Evolutionary conservation across 768 basidiomycete genomes (phyloP), one percentile per base, ranked within the genome.

Genomic region (Rhizopogon salebrosus): DNA sequence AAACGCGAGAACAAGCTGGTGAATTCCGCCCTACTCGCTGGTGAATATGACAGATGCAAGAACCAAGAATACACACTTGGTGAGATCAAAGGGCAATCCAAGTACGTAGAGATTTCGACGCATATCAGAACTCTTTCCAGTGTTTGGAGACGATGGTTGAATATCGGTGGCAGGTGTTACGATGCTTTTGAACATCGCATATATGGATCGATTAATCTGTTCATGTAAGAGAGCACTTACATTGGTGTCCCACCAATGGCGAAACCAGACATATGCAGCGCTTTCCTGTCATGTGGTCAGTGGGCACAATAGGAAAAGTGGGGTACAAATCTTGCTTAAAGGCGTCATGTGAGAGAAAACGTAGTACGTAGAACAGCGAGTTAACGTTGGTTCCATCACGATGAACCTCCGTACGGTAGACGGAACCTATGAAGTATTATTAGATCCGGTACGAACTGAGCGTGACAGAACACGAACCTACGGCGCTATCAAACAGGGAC

Each of bases 21-120:
- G 58, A 89, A 85, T 55, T 89, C 89, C 54, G 70, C n/a, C 57
- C 73, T 75, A 41, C 38, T 13, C 4, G 40, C 23, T 35, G 41
- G 48, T 59, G 24, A 36, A 22, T 14, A 45, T 24, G 39, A 54
- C 41, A 35, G 4, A 37, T 18, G 38, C 1, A 14, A 22, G 23
- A 31, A 35, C 4, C 41, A 43, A 45, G 38, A 51, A 46, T 29
- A 35, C 77, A 49, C 61, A 89, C 89, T 89, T 87, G 16, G 84
- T 84, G 31, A 92, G 75, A 60, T 87, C 84, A 61, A 91, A 91
- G 6, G 90, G 90, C 49, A 92, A 68, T 13, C 89, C 90, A 24
- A 92, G 82, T 37, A 91, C 89, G 58, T 92, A 92, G 38, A 92
- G 80, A 63, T 92, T 92, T 53, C 89, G 79, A 48, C 89, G 86